Evolutionary conservation across 805 yeast species (phyloP), one percentile per base, ranked within the genome.

Genomic region (Saccharomycopsis sp.): DNA sequence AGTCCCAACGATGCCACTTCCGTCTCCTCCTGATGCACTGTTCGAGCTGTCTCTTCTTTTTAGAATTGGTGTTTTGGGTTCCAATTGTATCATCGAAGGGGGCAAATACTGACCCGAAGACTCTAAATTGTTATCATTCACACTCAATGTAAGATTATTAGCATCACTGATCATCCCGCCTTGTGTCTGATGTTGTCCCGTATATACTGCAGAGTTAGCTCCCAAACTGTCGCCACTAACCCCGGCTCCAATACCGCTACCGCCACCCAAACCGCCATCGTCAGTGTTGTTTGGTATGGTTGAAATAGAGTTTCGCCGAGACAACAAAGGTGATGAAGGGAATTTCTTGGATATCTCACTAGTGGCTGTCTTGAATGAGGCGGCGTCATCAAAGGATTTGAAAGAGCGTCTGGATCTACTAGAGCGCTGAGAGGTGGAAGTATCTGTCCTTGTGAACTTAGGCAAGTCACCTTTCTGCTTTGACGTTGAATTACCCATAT

Each of bases 41-140:
- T n/a, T n/a, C n/a, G n/a, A n/a, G 52, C 60, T 44, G 53, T 62
- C 68, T 48, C 75, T 59, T 39, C 75, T 65, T 49, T 77, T 66
- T 50, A 82, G 65, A 45, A 82, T 82, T 2, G 92, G 88, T 40
- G 77, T 76, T 52, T 75, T 80, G 15, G 92, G 89, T 50, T 71
- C 81, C 45, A 76, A 63, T 48, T 73, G 77, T 26, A 71, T 64
- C 87, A 81, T 77, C 29, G 83, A 75, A 13, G 81, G 76, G 13
- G 86, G 85, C 41, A 77, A 60, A 42, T 5, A 16, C 5, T 34
- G 19, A 12, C 39, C 23, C 17, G 35, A 26, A 10, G 34, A 33
- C 6, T 29, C 15, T 10, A 26, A 20, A 19, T 56, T 54, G 4
- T 55, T 48, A 15, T 46, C 40, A 18, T 35, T 45, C n/a, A 50